Conservation (phyloP, 441 rosid genomes). For the Geranium incanum region DNA sequence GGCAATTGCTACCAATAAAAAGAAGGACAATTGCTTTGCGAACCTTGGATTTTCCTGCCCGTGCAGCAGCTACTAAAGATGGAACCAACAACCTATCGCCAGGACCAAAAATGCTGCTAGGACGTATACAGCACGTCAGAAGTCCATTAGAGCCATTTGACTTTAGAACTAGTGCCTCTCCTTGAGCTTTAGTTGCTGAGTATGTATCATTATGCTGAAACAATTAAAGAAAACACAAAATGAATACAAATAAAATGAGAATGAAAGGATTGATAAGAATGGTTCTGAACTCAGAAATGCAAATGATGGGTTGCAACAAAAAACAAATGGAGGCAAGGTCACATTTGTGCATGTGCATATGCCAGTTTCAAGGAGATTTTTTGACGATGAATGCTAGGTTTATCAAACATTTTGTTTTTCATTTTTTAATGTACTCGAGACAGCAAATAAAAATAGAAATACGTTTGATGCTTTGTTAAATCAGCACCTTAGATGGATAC, state of each 20-base stretch:
- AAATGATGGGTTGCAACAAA: background rate
- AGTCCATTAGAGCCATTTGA: conserved; percentile 70
- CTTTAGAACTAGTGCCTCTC: conserved; percentile 59
- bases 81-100: conserved; percentile 84
- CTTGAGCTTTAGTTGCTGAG: conserved; percentile 86
- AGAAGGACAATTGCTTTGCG: conserved; percentile 13
- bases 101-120: conserved; percentile 89
- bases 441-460: background rate
- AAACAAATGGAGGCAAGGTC: background rate
- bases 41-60: conserved; percentile 94
- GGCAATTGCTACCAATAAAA: background rate
- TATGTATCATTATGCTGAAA: conserved; percentile 82
- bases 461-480: background rate
- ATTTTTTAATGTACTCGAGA: too few species aligned
- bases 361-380: background rate
- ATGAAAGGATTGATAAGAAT: background rate
- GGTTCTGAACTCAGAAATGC: background rate
- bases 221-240: conserved; percentile 6
- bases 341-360: background rate
- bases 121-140: conserved; percentile 82
- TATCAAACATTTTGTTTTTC: background rate
- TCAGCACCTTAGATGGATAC: conserved; percentile 52
- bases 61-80: conserved; percentile 69
- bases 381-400: background rate
- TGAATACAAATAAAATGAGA: background rate